These are phyloP conservation scores for Stagonosporopsis cucurbitacearum DNA, from an alignment of 2,329 filamentous ascomycete species.

Conservation along the genomic window DNA sequence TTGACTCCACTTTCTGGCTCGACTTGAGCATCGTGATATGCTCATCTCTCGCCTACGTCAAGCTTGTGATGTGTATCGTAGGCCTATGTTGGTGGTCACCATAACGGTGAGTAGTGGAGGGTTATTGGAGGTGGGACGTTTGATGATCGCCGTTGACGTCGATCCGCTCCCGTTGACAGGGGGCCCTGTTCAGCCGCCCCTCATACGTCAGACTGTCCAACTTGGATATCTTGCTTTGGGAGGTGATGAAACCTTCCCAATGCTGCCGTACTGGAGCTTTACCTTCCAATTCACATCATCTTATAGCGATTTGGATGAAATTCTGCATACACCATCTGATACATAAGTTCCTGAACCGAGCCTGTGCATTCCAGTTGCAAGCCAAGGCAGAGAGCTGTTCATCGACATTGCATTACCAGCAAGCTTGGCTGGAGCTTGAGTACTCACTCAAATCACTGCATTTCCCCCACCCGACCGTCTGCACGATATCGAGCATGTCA, in stretches of 20 bases:
- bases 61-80: neutral
- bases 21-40: neutral
- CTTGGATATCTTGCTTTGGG: constrained; percentile 40
- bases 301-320: neutral
- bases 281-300: neutral
- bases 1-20: constrained; percentile 9
- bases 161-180: constrained; percentile 26
- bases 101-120: neutral
- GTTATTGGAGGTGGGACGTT: neutral
- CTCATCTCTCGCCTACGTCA: neutral
- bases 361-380: neutral
- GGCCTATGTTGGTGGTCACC: neutral
- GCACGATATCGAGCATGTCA: constrained; percentile 27
- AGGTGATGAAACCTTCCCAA: neutral
- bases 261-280: neutral
- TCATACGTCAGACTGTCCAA: constrained; percentile 47
- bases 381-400: neutral
- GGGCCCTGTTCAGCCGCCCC: constrained; percentile 33
- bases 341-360: too few relatives aligned
- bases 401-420: neutral
- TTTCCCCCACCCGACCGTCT: too few relatives aligned
- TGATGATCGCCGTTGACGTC: constrained; percentile 28
- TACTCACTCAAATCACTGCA: too few relatives aligned
- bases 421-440: neutral
- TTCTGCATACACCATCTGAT: neutral